Evolutionary conservation across 2,329 filamentous ascomycete genomes (phyloP), one percentile per base, ranked within the genome.

Genomic region (Aureobasidium sp.): DNA sequence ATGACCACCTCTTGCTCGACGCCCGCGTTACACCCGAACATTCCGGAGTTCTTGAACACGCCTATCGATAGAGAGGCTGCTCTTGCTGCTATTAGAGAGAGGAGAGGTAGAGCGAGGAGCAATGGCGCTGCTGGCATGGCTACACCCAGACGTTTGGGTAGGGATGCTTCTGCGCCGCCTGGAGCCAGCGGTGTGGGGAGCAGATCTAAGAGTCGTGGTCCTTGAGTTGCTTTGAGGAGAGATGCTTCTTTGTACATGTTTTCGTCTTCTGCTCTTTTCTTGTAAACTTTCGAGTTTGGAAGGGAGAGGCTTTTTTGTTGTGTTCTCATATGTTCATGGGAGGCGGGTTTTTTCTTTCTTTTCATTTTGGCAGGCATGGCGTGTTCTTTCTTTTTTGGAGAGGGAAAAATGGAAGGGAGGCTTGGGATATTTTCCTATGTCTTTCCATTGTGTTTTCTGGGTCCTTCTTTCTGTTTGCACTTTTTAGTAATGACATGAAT

Each of bases 21-120:
- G 9, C 55, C 55, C 2, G 43, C 42, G 10, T n/a, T 23, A 13
- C 55, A 40, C n/a, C 55, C 55, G 3, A 29, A 49, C 4, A 65
- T 74, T 19, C 70, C 69, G 8, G 72, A 74, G 53, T 67, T 59
- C 64, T 53, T 69, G 69, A 11, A 66, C 65, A 19, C 66, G 69
- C 63, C 65, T 65, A 71, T 80, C 60, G 77, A 79, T 59, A 80
- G 89, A 58, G 89, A 90, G 71, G 80, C 90, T 71, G 88, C 88
- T 3, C 79, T 93, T 17, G 86, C 86, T 60, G 84, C 86, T 70
- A 92, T 93, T 65, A 81, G 85, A 57, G 85, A 89, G 74, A 79
- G 89, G 29, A 77, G 89, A 57, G 87, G 87, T 7, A 78, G 89
- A 47, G 87, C 88, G 60, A 80, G 84, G 65, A 89, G 86, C 70